phyloP scores from a whole-genome alignment of 345 rosid genomes.

The Sapria himalayana region DNA sequence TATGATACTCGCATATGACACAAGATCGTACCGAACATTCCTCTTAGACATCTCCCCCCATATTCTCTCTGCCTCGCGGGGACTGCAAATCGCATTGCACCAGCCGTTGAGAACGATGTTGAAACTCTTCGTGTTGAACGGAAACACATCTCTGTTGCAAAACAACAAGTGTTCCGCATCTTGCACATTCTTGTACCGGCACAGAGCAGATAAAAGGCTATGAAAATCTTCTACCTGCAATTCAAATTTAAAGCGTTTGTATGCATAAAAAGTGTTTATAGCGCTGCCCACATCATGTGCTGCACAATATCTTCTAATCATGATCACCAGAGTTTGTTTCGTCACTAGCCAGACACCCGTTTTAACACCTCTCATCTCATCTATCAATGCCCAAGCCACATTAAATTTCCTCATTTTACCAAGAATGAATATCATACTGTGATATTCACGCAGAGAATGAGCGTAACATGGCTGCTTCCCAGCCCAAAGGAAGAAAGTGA shows the following conservation, averaged over 20 bases:
- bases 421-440: constrained; percentile 62
- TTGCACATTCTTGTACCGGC: constrained; percentile 77
- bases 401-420: constrained; percentile 83
- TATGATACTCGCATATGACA: constrained; percentile 50
- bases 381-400: constrained; percentile 72
- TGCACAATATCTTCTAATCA: constrained; percentile 80
- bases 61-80: constrained; percentile 50
- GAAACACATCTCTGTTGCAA: constrained; percentile 46
- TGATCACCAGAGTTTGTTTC: constrained; percentile 58
- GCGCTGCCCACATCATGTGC: constrained; percentile 68
- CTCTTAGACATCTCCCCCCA: constrained; percentile 77
- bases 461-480: constrained; percentile 40
- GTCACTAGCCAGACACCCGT: constrained; percentile 36
- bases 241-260: constrained; percentile 39
- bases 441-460: constrained; percentile 39
- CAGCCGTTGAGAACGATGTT: constrained; percentile 77
- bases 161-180: constrained; percentile 84
- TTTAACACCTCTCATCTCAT: constrained; percentile 50
- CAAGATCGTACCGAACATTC: constrained; percentile 38
- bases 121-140: constrained; percentile 56
- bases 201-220: constrained; percentile 69
- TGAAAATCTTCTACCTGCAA: constrained; percentile 66
- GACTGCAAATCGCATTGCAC: constrained; percentile 66
- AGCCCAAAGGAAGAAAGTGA: constrained; percentile 76
- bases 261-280: constrained; percentile 56